These are phyloP conservation scores for Dendrobium catenatum DNA, from an alignment of 106 monocot species.

Conservation along the genomic window DNA sequence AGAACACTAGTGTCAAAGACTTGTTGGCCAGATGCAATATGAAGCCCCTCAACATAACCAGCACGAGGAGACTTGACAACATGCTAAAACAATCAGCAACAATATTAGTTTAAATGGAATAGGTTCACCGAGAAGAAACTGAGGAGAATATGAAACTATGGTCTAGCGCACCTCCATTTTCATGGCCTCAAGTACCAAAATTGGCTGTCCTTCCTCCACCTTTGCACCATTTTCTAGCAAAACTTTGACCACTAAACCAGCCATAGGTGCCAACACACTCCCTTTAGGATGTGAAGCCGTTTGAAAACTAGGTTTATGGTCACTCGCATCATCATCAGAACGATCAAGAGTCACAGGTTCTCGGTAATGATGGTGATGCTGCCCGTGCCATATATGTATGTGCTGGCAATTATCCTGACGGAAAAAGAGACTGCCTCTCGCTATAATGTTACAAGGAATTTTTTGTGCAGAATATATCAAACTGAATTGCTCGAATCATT, in stretches of 20 bases:
- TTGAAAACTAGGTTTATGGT: conserved; percentile 27
- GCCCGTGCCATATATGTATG: conserved; percentile 82
- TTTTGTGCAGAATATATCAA: not conserved
- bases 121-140: not conserved
- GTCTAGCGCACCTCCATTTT: conserved; percentile 83
- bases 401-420: conserved; percentile 65
- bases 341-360: conserved; percentile 38
- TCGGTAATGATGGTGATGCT: conserved; percentile 69
- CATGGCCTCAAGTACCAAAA: conserved; percentile 96
- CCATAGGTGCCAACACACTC: conserved; percentile 91
- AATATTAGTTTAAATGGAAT: not conserved
- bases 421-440: not conserved
- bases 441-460: not conserved
- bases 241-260: conserved; percentile 87
- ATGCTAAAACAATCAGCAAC: conserved; percentile 49
- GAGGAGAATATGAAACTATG: conserved; percentile 3
- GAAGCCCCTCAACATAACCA: conserved; percentile 68
- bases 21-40: conserved; percentile 69
- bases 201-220: conserved; percentile 75
- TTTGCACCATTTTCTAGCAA: conserved; percentile 62
- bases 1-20: conserved; percentile 77
- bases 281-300: conserved; percentile 57
- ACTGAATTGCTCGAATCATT: not conserved
- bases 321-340: conserved; percentile 36
- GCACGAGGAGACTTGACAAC: conserved; percentile 73